phyloP scores from a whole-genome alignment of 352 stramenopile genomes.

The Globisporangium cederbergense region DNA sequence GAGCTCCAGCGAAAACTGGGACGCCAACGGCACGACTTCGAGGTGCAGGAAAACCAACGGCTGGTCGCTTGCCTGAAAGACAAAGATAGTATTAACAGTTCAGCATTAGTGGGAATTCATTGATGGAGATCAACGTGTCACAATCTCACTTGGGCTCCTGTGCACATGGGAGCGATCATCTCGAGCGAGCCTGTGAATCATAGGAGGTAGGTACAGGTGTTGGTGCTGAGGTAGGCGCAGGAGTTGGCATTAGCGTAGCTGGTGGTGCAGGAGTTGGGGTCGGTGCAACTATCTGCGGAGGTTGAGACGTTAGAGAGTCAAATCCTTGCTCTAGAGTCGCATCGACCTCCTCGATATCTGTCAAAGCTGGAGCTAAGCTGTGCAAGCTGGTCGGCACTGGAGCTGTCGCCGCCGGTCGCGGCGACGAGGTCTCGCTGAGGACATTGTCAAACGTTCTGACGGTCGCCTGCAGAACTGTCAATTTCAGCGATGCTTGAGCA shows the following conservation, averaged over 20 bases:
- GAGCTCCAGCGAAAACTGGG: constrained; percentile 2
- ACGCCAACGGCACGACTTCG: background rate
- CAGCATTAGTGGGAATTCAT: background rate
- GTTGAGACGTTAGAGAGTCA: background rate
- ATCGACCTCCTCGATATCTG: background rate
- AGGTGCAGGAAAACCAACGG: constrained; percentile 3
- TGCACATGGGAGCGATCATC: background rate
- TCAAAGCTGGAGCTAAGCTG: background rate
- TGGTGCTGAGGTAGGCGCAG: background rate
- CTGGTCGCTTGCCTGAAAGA: background rate
- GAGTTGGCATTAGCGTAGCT: background rate
- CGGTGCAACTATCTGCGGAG: too few relatives aligned
- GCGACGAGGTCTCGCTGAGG: background rate
- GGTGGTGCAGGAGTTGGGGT: background rate
- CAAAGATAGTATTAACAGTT: background rate
- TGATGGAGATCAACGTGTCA: background rate
- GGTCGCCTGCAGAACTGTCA: background rate
- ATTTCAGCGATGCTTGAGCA: background rate
- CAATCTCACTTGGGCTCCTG: background rate
- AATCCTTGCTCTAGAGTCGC: background rate
- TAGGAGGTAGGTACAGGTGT: background rate
- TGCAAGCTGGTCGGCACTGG: background rate
- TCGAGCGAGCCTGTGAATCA: background rate
- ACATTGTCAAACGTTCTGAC: background rate
- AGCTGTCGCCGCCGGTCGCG: too few relatives aligned